Evolutionary conservation across 2,329 filamentous ascomycete genomes (phyloP).

Genomic region (Davidsoniella australis): DNA sequence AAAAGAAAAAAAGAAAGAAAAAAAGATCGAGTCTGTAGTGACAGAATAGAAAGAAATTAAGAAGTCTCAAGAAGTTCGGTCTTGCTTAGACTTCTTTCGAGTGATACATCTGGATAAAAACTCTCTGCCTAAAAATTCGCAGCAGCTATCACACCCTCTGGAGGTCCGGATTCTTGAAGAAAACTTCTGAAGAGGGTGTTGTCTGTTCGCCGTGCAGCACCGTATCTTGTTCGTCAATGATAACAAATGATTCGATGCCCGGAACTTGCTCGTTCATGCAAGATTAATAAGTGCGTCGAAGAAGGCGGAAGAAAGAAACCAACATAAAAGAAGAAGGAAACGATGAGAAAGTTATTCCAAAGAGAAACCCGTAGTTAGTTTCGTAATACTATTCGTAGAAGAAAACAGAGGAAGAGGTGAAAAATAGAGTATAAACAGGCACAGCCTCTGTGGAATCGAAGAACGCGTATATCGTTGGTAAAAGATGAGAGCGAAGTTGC

Average conservation of each 20-base stretch:
- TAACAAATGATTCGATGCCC: not conserved
- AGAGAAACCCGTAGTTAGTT: not conserved
- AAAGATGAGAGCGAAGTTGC: not conserved
- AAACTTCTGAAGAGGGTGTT: not conserved
- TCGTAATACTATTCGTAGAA: not conserved
- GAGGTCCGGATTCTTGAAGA: not conserved
- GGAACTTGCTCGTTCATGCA: not conserved
- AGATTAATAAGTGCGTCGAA: not conserved
- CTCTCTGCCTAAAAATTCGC: no score
- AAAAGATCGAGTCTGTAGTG: not conserved
- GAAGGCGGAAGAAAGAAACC: not conserved
- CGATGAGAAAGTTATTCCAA: not conserved
- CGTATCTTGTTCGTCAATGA: not conserved
- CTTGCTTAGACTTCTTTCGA: no score
- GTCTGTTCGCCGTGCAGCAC: not conserved
- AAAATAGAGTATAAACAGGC: not conserved
- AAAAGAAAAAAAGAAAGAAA: not conserved
- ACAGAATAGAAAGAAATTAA: not conserved
- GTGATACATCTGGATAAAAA: no score
- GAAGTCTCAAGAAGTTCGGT: not conserved
- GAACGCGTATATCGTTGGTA: not conserved
- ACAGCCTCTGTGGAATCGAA: not conserved
- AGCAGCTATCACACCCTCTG: not conserved
- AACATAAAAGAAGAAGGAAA: conserved; percentile 3
- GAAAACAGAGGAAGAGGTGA: not conserved